These are phyloP conservation scores for Apiosordaria backusii DNA, from an alignment of 495 filamentous ascomycete species.

Conservation along the genomic window DNA sequence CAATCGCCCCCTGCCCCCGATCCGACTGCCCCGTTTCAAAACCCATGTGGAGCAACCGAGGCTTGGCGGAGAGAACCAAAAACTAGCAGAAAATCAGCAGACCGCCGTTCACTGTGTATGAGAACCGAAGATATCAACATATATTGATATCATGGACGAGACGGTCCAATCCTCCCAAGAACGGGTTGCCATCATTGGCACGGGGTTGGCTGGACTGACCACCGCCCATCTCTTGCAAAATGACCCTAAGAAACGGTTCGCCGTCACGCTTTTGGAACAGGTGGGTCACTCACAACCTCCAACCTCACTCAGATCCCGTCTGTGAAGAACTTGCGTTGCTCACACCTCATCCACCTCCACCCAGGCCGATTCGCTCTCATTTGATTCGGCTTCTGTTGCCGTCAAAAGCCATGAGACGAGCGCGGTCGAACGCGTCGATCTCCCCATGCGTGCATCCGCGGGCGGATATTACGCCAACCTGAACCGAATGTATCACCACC, in stretches of 20 bases:
- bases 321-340: neutral
- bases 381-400: conserved; percentile 42
- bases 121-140: neutral
- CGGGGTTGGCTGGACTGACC: conserved; percentile 54
- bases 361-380: conserved; percentile 38
- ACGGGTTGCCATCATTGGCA: conserved; percentile 46
- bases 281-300: conserved; percentile 33
- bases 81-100: neutral
- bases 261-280: conserved; percentile 48
- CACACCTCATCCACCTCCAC: neutral
- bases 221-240: conserved; percentile 48
- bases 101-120: neutral
- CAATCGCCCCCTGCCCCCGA: neutral
- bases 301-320: conserved; percentile 20
- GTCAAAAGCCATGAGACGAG: conserved; percentile 22
- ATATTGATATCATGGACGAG: neutral
- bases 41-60: neutral
- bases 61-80: neutral
- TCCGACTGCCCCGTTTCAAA: neutral
- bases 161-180: neutral
- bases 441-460: conserved; percentile 58
- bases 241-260: conserved; percentile 42
- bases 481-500: conserved; percentile 51
- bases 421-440: conserved; percentile 40
- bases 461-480: conserved; percentile 54